Conservation (phyloP, 805 yeast species). For the Komagataella populi region DNA sequence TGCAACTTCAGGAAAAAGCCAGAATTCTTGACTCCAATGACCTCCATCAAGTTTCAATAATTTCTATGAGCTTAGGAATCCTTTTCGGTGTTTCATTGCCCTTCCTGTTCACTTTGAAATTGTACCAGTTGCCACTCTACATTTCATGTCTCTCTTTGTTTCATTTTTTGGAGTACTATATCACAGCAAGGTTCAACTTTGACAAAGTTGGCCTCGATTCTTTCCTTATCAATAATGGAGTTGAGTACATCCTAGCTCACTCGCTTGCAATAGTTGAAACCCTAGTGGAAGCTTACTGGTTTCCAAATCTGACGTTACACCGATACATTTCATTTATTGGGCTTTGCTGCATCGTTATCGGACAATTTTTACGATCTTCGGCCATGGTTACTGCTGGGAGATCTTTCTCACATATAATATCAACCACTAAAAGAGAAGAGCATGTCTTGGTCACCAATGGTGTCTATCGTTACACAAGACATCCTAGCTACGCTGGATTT, state of each 20-base stretch:
- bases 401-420: constrained; percentile 76
- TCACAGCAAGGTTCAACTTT: constrained; percentile 66
- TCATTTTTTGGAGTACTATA: constrained; percentile 72
- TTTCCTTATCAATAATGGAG: constrained; percentile 52
- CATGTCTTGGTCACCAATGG: constrained; percentile 70
- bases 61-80: neutral
- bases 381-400: constrained; percentile 86
- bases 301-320: constrained; percentile 22
- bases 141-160: constrained; percentile 40
- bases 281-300: constrained; percentile 23
- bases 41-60: neutral
- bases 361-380: constrained; percentile 55
- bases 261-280: constrained; percentile 37
- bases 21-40: neutral
- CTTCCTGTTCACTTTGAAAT: constrained; percentile 12
- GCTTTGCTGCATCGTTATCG: constrained; percentile 28
- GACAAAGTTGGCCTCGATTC: constrained; percentile 57
- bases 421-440: constrained; percentile 29
- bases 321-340: constrained; percentile 27
- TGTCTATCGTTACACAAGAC: constrained; percentile 53
- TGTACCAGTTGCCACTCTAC: constrained; percentile 31
- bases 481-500: constrained; percentile 88
- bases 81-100: constrained; percentile 25
- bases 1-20: neutral
- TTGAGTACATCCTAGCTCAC: constrained; percentile 45